Base-by-base conservation (phyloP, 306 rosid genomes). In the Hippophae gyantsensis region DNA sequence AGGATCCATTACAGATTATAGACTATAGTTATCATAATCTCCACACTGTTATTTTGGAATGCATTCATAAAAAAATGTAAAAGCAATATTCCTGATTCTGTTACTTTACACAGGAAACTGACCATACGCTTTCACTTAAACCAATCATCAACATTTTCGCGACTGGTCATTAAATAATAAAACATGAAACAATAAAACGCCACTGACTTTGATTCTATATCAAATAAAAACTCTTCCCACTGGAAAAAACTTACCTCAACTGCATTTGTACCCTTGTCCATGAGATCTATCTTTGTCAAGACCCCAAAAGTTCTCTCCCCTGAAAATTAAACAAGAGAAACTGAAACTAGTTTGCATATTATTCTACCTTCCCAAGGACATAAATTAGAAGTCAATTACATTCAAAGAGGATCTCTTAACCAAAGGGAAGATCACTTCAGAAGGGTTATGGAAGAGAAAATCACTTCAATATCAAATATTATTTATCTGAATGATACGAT, bases 231-330 rank as follows among this genome's bases (percentile, higher is more conserved):
- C 18, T 60, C 48, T 23, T 18, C 1, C 23, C 46, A 54, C 25
- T 1, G 46, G 62, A 42, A 25, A 6, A 7, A 53, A 72, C 81
- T 68, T 77, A 77, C 81, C 32, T 77, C 82, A 52, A 72, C 78
- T 51, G 82, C 82, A 61, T 77, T 72, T 43, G 82, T 77, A 46
- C 82, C 82, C 76, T 72, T 58, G 72, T 77, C 82, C 82, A 77
- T 77, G 8, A 77, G 78, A 54, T 77, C 82, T 52, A 77, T 72
- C 67, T 77, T 77, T 2, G 82, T 77, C 67, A 77, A 52, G 60
- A 77, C 82, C 48, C 82, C 82, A 53, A 77, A 77, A 10, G 82
- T 77, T 61, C 82, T 72, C 73, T 77, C 82, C 55, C 72, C 82
- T 77, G 52, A 49, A 48, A 27, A 66, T 42, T 40, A 48, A 45